Evolutionary conservation across 306 rosid species (phyloP).

Genomic region (Spatholobus suberectus): DNA sequence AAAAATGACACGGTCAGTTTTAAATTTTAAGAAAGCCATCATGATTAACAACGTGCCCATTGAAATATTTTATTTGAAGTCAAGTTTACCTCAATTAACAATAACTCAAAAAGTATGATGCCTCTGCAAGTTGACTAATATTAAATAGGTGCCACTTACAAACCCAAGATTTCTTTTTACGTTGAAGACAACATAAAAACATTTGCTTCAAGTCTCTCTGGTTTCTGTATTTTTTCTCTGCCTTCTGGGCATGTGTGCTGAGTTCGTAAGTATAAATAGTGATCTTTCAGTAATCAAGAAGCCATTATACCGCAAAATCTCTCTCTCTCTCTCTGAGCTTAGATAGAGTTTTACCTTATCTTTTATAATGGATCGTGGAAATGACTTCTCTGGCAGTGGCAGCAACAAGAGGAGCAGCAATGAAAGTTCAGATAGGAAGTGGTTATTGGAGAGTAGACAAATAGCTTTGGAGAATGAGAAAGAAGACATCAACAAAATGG

Average conservation of each 20-base stretch:
- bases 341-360: neutral
- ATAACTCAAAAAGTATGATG: neutral
- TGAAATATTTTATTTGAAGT: slow-evolving; percentile 17
- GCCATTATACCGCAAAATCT: neutral
- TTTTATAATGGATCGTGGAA: slow-evolving; percentile 53
- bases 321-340: neutral
- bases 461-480: slow-evolving; percentile 25
- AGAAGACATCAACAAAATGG: slow-evolving; percentile 55
- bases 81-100: neutral
- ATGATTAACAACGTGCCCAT: slow-evolving; percentile 12
- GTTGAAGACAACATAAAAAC: neutral
- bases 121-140: slow-evolving; percentile 28
- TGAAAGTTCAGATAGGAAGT: slow-evolving; percentile 11
- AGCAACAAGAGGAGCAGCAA: slow-evolving; percentile 36
- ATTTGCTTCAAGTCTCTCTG: neutral
- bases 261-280: neutral
- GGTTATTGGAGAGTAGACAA: slow-evolving; percentile 9
- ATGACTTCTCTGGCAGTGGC: slow-evolving; percentile 36
- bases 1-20: neutral
- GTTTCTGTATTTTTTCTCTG: slow-evolving; percentile 27
- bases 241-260: neutral
- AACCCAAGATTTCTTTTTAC: neutral
- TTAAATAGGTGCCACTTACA: neutral
- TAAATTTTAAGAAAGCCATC: neutral
- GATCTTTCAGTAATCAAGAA: neutral